phyloP scores from a whole-genome alignment of 2,329 filamentous ascomycete species.

The Atkinsonella hypoxylon region DNA sequence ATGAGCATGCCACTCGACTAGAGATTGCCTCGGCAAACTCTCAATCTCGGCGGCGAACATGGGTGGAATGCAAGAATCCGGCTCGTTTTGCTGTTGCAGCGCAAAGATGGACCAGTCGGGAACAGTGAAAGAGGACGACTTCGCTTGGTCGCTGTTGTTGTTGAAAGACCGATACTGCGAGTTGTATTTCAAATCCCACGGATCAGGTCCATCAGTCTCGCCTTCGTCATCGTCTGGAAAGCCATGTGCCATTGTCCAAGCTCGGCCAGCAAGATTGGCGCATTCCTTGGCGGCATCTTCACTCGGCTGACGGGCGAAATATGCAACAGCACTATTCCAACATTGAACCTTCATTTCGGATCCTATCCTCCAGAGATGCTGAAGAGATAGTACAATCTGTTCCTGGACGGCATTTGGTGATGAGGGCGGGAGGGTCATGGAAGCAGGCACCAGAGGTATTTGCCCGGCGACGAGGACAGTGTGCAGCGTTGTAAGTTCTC shows the following conservation, averaged over 20 bases:
- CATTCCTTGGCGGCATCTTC: constrained; percentile 18
- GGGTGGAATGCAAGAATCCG: constrained; percentile 39
- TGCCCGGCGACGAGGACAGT: constrained; percentile 70
- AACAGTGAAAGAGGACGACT: constrained; percentile 18
- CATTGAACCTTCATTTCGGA: constrained; percentile 56
- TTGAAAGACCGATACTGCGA: constrained; percentile 32
- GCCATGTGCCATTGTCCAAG: constrained; percentile 37
- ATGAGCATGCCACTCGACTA: constrained; percentile 75
- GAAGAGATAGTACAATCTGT: constrained; percentile 62
- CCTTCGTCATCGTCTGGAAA: constrained; percentile 29
- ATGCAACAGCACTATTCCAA: constrained; percentile 68
- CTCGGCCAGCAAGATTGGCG: constrained; percentile 29
- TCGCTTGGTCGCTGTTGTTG: constrained; percentile 12
- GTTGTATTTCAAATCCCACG: constrained; percentile 57
- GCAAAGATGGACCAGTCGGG: constrained; percentile 39
- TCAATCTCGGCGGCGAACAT: constrained; percentile 67
- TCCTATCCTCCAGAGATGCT: constrained; percentile 82
- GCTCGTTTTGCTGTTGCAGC: constrained; percentile 23
- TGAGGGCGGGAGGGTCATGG: constrained; percentile 50
- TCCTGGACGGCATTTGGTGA: constrained; percentile 31
- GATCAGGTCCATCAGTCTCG: constrained; percentile 42
- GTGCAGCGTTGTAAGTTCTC: constrained; percentile 15
- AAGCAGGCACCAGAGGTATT: constrained; percentile 73
- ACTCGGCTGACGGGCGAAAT: constrained; percentile 39
- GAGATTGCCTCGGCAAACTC: constrained; percentile 59